phyloP scores from a whole-genome alignment of 805 yeast genomes.

The Kodamaea kakaduensis region DNA sequence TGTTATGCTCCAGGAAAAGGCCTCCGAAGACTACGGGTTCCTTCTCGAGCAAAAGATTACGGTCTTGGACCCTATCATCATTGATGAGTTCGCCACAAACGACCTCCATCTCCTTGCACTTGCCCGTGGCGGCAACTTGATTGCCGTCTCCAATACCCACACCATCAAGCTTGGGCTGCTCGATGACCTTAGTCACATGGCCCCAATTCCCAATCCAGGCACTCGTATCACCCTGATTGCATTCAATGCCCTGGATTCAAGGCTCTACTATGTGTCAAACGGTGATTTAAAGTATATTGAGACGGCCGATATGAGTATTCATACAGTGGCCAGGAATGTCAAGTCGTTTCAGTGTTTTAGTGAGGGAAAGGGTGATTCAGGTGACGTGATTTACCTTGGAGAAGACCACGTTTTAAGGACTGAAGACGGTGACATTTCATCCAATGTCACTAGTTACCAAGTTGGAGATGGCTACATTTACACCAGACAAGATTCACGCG shows the following conservation, averaged over 20 bases:
- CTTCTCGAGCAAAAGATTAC: slow-evolving; percentile 35
- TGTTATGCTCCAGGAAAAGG: slow-evolving; percentile 15
- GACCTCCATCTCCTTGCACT: slow-evolving; percentile 34
- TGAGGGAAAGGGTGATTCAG: too few species aligned
- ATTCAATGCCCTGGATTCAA: slow-evolving; percentile 28
- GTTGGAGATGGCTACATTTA: neutral
- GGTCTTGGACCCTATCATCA: slow-evolving; percentile 22
- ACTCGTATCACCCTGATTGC: slow-evolving; percentile 24
- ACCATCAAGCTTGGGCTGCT: slow-evolving; percentile 31
- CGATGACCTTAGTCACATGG: slow-evolving; percentile 10
- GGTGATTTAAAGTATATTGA: slow-evolving; percentile 11
- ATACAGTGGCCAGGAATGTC: neutral
- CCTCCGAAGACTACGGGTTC: slow-evolving; percentile 45
- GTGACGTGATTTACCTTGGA: slow-evolving; percentile 2
- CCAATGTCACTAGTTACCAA: slow-evolving; percentile 3
- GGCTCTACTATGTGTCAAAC: slow-evolving; percentile 24
- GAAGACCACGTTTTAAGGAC: neutral
- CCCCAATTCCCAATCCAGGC: neutral
- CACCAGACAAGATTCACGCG: slow-evolving; percentile 1
- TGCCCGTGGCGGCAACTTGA: slow-evolving; percentile 25
- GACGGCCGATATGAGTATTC: slow-evolving; percentile 3
- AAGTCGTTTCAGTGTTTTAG: slow-evolving; percentile 6
- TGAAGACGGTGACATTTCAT: neutral
- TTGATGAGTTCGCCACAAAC: slow-evolving; percentile 17
- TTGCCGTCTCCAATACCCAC: slow-evolving; percentile 37